phyloP scores from a whole-genome alignment of 345 rosid species.

The Citrus hindsii region DNA sequence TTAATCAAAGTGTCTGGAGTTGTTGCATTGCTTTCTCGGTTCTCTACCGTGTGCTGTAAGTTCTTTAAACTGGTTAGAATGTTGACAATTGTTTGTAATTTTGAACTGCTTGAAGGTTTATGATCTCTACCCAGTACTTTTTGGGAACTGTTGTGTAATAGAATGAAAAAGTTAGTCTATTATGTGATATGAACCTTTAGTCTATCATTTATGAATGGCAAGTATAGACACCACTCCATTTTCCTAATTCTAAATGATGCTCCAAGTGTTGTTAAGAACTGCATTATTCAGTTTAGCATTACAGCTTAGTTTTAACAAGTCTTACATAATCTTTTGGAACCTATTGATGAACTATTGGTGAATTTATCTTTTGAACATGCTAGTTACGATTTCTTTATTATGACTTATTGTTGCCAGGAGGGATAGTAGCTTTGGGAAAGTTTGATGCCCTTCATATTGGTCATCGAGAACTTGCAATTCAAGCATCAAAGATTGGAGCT shows the following conservation, averaged over 20 bases:
- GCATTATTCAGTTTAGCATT: not conserved
- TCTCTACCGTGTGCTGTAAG: not conserved
- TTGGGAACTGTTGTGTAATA: not conserved
- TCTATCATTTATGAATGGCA: not conserved
- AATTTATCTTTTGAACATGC: not conserved
- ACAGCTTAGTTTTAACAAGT: not conserved
- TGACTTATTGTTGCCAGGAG: constrained; percentile 44
- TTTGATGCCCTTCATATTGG: constrained; percentile 94
- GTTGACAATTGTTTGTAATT: not conserved
- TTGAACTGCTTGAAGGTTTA: not conserved
- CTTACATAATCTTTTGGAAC: not conserved
- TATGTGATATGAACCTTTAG: not conserved
- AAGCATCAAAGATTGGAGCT: constrained; percentile 82
- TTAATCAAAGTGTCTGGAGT: not conserved
- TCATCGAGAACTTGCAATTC: constrained; percentile 91
- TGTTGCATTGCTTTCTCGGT: not conserved
- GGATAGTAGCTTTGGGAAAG: constrained; percentile 91
- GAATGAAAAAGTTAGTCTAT: not conserved
- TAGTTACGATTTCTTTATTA: not conserved
- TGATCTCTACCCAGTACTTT: not conserved
- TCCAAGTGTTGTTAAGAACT: too few relatives aligned
- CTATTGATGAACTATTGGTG: not conserved
- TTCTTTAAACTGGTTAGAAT: not conserved
- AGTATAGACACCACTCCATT: too few relatives aligned
- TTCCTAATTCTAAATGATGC: not conserved